These are phyloP conservation scores for Phylloporus rhodoxanthus DNA, from an alignment of 768 basidiomycete species.

Conservation along the genomic window DNA sequence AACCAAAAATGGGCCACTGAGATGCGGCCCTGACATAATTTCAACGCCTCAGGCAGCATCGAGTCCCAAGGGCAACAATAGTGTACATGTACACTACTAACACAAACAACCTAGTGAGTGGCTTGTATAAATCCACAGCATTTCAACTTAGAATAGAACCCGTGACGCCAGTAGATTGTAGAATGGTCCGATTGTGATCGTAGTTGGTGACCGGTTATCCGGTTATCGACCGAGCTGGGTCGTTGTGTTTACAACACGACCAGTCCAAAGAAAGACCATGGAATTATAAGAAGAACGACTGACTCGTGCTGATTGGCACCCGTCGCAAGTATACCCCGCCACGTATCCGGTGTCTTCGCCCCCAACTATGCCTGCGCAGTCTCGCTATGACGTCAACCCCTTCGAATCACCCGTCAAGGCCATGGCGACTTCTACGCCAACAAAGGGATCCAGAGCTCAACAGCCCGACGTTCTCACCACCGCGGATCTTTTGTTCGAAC, in stretches of 20 bases:
- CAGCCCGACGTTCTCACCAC: conserved; percentile 25
- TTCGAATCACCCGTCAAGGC: conserved; percentile 20
- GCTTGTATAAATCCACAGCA: no score
- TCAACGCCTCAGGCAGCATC: no score
- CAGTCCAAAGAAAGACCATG: conserved; percentile 2
- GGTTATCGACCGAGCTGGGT: no score
- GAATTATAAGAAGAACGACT: conserved; percentile 11
- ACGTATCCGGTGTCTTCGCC: not conserved
- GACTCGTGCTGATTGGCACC: not conserved
- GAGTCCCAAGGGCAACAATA: no score
- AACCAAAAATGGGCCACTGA: no score
- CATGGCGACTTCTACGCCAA: not conserved
- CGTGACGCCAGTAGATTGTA: no score
- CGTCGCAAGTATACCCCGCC: not conserved
- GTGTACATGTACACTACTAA: no score
- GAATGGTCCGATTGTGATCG: not conserved
- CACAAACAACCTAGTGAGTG: no score
- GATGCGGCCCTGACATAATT: no score
- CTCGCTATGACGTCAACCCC: conserved; percentile 6
- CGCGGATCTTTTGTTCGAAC: conserved; percentile 25
- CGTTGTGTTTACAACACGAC: conserved; percentile 11
- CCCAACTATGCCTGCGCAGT: conserved; percentile 8
- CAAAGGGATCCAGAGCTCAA: not conserved
- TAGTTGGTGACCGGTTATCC: no score
- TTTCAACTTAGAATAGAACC: no score